Evolutionary conservation across 1,284 basidiomycete genomes (phyloP).

Genomic region (Violaceomyces palustris): DNA sequence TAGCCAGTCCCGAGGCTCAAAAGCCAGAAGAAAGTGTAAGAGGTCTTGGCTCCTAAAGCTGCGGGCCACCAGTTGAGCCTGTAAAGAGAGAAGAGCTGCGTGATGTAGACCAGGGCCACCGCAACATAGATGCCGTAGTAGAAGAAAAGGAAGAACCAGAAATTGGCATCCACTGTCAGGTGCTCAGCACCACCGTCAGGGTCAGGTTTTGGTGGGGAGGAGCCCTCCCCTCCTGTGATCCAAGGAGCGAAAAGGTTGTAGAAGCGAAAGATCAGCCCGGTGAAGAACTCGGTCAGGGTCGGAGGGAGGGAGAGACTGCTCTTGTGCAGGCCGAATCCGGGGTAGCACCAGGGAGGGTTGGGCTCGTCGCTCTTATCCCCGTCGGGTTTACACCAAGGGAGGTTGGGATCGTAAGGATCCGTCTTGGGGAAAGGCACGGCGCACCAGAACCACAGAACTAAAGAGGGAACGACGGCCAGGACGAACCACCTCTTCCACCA

Average conservation of each 20-base stretch:
- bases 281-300: too few relatives aligned
- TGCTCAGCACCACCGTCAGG: slow-evolving; percentile 6
- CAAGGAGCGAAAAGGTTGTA: too few relatives aligned
- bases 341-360: slow-evolving; percentile 30
- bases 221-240: too few relatives aligned
- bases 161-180: slow-evolving; percentile 41
- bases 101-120: slow-evolving; percentile 58
- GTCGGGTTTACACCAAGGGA: slow-evolving; percentile 36
- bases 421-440: slow-evolving; percentile 59
- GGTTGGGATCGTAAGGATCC: slow-evolving; percentile 53
- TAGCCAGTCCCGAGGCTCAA: slow-evolving; percentile 56
- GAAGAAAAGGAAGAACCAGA: slow-evolving; percentile 51
- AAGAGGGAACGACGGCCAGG: slow-evolving; percentile 56
- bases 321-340: too few relatives aligned
- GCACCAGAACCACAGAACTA: slow-evolving; percentile 59
- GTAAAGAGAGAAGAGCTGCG: slow-evolving; percentile 60
- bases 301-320: too few relatives aligned
- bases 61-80: slow-evolving; percentile 56
- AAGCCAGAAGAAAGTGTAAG: slow-evolving; percentile 58
- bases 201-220: too few relatives aligned
- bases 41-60: slow-evolving; percentile 57
- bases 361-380: slow-evolving; percentile 17
- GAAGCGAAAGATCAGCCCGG: too few relatives aligned
- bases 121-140: slow-evolving; percentile 51
- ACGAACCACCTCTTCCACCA: slow-evolving; percentile 59